Conservation (phyloP, 306 rosid species). For the Pachyrhizus erosus region DNA sequence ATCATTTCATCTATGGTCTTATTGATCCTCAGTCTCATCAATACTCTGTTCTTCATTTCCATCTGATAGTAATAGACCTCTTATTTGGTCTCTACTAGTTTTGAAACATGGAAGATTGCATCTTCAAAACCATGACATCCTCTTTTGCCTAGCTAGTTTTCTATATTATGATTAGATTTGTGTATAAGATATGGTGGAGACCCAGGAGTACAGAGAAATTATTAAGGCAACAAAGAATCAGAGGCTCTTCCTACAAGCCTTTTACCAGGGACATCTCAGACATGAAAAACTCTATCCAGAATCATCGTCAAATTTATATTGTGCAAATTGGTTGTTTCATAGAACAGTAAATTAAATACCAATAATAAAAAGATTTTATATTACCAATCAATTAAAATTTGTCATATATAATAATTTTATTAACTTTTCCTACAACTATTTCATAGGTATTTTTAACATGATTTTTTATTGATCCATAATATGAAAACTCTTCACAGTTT, state of each 20-base stretch:
- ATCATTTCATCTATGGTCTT: not conserved
- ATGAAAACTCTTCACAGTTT: too few relatives aligned
- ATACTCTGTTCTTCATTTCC: not conserved
- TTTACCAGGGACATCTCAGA: not conserved
- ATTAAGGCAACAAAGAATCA: not conserved
- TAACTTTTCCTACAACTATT: too few relatives aligned
- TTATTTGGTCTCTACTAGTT: not conserved
- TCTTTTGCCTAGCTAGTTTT: not conserved
- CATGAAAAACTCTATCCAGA: not conserved
- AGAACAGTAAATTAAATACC: too few relatives aligned
- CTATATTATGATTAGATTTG: not conserved
- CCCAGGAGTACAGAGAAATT: not conserved
- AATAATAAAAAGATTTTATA: too few relatives aligned
- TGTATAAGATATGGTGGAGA: not conserved
- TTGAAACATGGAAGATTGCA: not conserved
- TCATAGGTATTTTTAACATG: too few relatives aligned
- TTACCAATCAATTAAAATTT: too few relatives aligned
- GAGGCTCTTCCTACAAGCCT: slow-evolving; percentile 3
- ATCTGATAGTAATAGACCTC: not conserved
- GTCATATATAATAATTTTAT: too few relatives aligned
- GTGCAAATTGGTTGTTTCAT: too few relatives aligned
- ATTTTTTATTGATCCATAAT: too few relatives aligned
- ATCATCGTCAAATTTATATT: too few relatives aligned
- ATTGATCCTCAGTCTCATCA: not conserved
- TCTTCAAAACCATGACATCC: not conserved